Conservation (phyloP, 2,329 filamentous ascomycete genomes). For the Kalaharituber pfeilii region DNA sequence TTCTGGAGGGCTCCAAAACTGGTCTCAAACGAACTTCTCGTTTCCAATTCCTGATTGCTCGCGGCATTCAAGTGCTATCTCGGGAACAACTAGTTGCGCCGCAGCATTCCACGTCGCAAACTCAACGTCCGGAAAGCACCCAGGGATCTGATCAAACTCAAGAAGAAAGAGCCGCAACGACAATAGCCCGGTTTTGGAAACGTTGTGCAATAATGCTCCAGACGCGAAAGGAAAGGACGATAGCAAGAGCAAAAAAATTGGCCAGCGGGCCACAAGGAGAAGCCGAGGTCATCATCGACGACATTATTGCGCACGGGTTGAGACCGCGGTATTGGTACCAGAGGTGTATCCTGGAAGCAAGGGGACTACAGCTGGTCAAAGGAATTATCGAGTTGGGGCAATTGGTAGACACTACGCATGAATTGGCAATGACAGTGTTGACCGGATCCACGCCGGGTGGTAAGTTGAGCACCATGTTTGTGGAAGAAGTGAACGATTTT, state of each 20-base stretch:
- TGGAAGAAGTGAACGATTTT: not conserved
- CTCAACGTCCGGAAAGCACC: not conserved
- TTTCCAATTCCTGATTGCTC: not conserved
- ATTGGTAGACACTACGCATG: not conserved
- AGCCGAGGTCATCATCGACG: not conserved
- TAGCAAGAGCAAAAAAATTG: not conserved
- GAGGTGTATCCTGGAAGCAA: not conserved
- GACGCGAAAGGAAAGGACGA: not conserved
- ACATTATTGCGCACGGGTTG: not conserved
- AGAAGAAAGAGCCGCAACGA: not conserved
- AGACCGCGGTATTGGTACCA: not conserved
- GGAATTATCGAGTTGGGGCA: not conserved
- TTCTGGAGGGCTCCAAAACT: not conserved
- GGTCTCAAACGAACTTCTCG: too few species aligned
- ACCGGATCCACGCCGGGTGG: not conserved
- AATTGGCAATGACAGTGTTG: not conserved
- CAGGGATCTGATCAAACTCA: not conserved
- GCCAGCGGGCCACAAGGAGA: not conserved
- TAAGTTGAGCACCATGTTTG: not conserved
- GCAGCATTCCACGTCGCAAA: not conserved
- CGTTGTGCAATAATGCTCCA: not conserved
- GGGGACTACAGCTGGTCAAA: not conserved
- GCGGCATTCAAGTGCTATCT: too few species aligned
- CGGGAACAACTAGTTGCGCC: too few species aligned
- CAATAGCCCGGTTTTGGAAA: not conserved